Evolutionary conservation across 345 rosid species (phyloP), one percentile per base, ranked within the genome.

Genomic region (Gossypium stocksii): DNA sequence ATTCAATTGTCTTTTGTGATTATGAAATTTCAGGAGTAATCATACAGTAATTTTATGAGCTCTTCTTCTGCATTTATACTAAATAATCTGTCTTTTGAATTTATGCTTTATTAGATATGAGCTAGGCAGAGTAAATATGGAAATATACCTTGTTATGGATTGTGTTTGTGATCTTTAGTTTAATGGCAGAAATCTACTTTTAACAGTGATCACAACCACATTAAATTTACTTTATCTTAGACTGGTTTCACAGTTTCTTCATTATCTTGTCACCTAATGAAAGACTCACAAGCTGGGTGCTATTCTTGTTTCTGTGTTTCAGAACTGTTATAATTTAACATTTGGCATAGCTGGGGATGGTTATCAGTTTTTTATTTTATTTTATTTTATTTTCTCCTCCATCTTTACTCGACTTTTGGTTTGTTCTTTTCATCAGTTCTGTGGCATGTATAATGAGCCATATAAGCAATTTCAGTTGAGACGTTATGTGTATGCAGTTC

Each of bases 41-140:
- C 66, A 29, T 15, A 9, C 45, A 23, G 20, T 15, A 23, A 59
- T 10, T 23, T 59, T 59, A 59, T 59, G 16, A 11, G 17, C 16
- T 59, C 25, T 59, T 59, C 71, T 46, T 62, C 44, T 34, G 22
- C 9, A 16, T 49, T 9, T 16, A 15, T 51, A 8, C 9, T 12
- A 10, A 68, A 49, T 38, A 63, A 34, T 34, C 10, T 17, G 46
- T 16, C 22, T 69, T 13, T 69, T 34, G 19, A 27, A 27, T 19
- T 69, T 69, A 27, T 69, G 58, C 56, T 49, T 68, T 9, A 27
- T 69, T 53, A 9, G 59, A 27, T 51, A 51, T 27, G 58, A 13
- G 41, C 8, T 59, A 25, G n/a, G 71, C 34, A 45, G 27, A 46
- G 71, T 66, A 66, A 66, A 66, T 45, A 25, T 45, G 38, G 70